phyloP scores from a whole-genome alignment of 371 early-diverging fungal genomes.

The Mucor racemosus region DNA sequence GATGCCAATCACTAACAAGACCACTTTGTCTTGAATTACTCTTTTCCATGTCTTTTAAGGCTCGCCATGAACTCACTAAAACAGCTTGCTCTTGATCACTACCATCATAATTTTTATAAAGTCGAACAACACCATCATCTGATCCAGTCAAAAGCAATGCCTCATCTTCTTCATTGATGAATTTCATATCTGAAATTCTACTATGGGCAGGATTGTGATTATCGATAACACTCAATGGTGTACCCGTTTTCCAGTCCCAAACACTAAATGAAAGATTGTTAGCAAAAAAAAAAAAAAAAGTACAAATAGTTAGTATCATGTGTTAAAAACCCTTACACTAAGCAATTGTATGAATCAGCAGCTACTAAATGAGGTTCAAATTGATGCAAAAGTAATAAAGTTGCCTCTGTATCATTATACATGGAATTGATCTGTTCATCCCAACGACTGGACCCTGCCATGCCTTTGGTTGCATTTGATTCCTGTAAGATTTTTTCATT shows the following conservation, averaged over 20 bases:
- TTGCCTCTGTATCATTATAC: conserved; percentile 65
- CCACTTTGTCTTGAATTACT: conserved; percentile 63
- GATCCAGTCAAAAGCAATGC: conserved; percentile 83
- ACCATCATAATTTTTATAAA: conserved; percentile 78
- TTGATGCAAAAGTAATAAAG: conserved; percentile 69
- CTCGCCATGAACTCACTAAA: conserved; percentile 79
- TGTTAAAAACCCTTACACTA: conserved; percentile 33
- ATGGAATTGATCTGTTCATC: conserved; percentile 62
- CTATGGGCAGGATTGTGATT: conserved; percentile 72
- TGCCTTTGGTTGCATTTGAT: conserved; percentile 56
- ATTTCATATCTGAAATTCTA: conserved; percentile 76
- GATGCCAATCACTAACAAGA: conserved; percentile 82
- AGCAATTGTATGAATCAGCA: conserved; percentile 68
- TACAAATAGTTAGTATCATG: no score
- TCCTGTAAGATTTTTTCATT: conserved; percentile 73
- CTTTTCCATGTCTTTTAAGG: conserved; percentile 71
- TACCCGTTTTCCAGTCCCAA: conserved; percentile 77
- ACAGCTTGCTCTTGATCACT: conserved; percentile 61
- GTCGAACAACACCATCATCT: conserved; percentile 81
- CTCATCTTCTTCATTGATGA: conserved; percentile 91
- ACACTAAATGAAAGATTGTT: conserved; percentile 49
- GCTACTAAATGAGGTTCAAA: conserved; percentile 80
- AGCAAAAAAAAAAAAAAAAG: no score
- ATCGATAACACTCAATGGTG: conserved; percentile 67
- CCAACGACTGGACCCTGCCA: conserved; percentile 63